Evolutionary conservation across 768 basidiomycete genomes (phyloP), one percentile per base, ranked within the genome.

Genomic region (Austroboletus eburneus): DNA sequence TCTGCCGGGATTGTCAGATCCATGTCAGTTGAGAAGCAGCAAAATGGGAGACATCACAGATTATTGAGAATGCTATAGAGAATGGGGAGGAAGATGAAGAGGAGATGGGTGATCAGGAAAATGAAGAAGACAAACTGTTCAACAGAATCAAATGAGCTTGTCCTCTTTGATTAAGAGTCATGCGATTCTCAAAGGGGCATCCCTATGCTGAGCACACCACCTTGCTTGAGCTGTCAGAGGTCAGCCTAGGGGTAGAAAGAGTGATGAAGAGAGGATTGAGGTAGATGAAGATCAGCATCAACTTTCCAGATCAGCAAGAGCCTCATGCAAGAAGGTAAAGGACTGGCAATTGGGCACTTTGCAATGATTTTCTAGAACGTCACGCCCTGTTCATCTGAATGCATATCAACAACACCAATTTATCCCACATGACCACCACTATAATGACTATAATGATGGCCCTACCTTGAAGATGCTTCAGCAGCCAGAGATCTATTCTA

Each of bases 401-500:
- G 32, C 32, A 33, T 41, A 46, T 9, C 14, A 9, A 3, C 27
- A 29, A 10, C 12, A 13, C 3, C 13, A 24, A 1, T 50, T 50
- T 9, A 9, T 46, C 1, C 3, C 1, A 10, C 49, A 49, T 20
- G 16, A 49, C 5, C 7, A 39, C 13, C 3, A 3, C 4, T 40
- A 42, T 44, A 41, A 53, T 17, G 33, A 43, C 16, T 53, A 53
- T 30, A 37, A 53, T 6, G 17, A 51, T 45, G 37, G 43, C 1
- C 50, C 42, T 6, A 52, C 50, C 1, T 21, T 54, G 25, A 38
- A 54, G 2, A 45, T 47, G 45, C 46, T 54, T 10, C 40, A 39
- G 16, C 43, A 43, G 3, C 48, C 48, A 2, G 43, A 42, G 1
- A 29, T 50, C 0, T 50, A 45, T 8, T 39, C 40, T 2, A 46